A percentile compares a stretch with the other conserved stretches of the same genome.
Evolutionary conservation across 352 stramenopile genomes (phyloP).

Genomic region (Phytophthora gonapodyides): DNA sequence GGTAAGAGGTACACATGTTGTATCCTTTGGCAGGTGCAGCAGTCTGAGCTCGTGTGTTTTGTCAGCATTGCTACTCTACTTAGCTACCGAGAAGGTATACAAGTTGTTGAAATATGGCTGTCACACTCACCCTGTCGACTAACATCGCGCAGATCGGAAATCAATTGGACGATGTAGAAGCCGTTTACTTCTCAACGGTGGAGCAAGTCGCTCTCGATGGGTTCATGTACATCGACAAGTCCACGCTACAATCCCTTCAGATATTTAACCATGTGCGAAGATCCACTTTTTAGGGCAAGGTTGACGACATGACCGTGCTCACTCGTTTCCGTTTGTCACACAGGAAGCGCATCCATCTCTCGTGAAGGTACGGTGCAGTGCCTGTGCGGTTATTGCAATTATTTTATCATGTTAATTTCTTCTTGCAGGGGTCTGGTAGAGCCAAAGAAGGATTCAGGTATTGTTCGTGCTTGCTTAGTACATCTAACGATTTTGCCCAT

Average conservation of each 20-base stretch:
- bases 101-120: background rate
- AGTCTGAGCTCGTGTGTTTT: background rate
- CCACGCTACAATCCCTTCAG: conserved; percentile 74
- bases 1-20: conserved; percentile 39
- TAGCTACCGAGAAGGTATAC: conserved; percentile 70
- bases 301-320: conserved; percentile 7
- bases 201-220: conserved; percentile 72
- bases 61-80: conserved; percentile 70
- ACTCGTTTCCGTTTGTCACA: conserved; percentile 7
- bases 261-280: conserved; percentile 77
- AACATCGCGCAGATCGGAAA: conserved; percentile 71
- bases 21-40: background rate
- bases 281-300: background rate
- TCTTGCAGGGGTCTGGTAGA: conserved; percentile 57
- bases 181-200: conserved; percentile 61
- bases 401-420: background rate
- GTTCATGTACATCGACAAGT: conserved; percentile 82
- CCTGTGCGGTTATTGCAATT: background rate
- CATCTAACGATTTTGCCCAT: background rate
- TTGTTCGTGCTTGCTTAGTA: background rate
- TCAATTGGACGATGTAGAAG: conserved; percentile 65
- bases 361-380: conserved; percentile 52
- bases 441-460: conserved; percentile 89
- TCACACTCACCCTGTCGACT: background rate
- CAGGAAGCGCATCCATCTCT: conserved; percentile 83